Evolutionary conservation across 768 basidiomycete species (phyloP).

Genomic region (Mrakia blollopis): DNA sequence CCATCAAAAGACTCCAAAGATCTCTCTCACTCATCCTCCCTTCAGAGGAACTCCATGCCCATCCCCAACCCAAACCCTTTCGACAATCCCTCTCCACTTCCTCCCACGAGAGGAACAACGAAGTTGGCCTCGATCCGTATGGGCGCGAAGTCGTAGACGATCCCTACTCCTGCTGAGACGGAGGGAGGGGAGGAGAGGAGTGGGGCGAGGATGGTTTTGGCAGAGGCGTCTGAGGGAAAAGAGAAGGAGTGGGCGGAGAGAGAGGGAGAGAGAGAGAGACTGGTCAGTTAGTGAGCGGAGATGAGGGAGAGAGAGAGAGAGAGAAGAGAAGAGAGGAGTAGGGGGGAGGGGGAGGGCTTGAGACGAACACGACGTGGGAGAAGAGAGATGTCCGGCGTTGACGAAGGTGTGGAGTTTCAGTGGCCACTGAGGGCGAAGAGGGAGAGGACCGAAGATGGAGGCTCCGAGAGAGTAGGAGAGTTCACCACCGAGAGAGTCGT

Average conservation of each 20-base stretch:
- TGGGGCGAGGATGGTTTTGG: background rate
- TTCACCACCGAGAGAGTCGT: constrained; percentile 80
- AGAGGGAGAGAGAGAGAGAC: constrained; percentile 31
- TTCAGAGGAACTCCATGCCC: constrained; percentile 67
- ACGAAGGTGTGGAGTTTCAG: constrained; percentile 72
- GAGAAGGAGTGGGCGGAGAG: constrained; percentile 3
- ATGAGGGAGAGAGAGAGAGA: constrained; percentile 30
- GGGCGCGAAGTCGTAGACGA: constrained; percentile 77
- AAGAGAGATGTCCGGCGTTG: constrained; percentile 60
- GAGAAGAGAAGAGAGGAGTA: background rate
- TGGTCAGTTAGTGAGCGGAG: constrained; percentile 7
- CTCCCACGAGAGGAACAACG: constrained; percentile 70
- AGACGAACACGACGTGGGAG: constrained; percentile 38
- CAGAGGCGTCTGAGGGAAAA: constrained; percentile 41
- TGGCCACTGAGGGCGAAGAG: constrained; percentile 72
- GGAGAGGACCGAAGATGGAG: constrained; percentile 69
- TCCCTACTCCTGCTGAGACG: constrained; percentile 72
- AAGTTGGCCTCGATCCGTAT: constrained; percentile 83
- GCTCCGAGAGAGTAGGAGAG: constrained; percentile 71
- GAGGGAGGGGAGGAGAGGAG: constrained; percentile 17
- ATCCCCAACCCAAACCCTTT: constrained; percentile 76
- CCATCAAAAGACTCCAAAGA: no score
- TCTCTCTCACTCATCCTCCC: background rate
- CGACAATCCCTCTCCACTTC: constrained; percentile 60
- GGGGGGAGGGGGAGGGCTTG: background rate